Percentiles rank a stretch among this genome's conserved stretches.
phyloP scores from a whole-genome alignment of 768 basidiomycete species.

The Termitomyces bulborhizus region DNA sequence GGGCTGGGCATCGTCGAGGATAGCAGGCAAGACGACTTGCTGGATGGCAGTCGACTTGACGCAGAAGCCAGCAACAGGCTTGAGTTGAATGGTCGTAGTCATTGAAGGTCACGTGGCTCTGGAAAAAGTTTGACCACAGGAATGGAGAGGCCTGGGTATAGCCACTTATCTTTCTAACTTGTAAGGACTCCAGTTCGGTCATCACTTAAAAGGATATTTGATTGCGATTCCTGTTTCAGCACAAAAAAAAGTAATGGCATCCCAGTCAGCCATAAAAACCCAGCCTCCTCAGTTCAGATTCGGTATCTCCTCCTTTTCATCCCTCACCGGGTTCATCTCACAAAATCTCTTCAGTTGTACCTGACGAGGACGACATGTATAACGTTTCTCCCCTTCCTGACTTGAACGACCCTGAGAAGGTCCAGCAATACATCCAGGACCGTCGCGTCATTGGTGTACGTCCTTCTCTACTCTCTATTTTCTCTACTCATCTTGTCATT shows the following conservation, averaged over 20 bases:
- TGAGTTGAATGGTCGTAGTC: slow-evolving; percentile 30
- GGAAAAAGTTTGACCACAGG: not conserved
- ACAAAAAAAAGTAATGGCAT: not conserved
- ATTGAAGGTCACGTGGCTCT: slow-evolving; percentile 4
- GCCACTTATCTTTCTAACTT: not conserved
- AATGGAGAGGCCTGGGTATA: not conserved
- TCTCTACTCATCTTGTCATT: slow-evolving; percentile 7
- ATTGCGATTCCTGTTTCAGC: no score
- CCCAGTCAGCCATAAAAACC: slow-evolving; percentile 16
- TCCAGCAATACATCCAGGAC: slow-evolving; percentile 75
- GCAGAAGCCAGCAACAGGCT: slow-evolving; percentile 66
- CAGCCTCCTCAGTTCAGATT: slow-evolving; percentile 24
- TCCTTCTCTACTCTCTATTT: slow-evolving; percentile 10
- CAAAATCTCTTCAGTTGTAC: slow-evolving; percentile 28
- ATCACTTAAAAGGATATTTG: not conserved
- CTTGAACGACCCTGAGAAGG: slow-evolving; percentile 53
- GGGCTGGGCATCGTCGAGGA: slow-evolving; percentile 13
- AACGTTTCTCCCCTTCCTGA: slow-evolving; percentile 59
- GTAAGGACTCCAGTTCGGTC: slow-evolving; percentile 4
- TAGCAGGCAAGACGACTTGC: not conserved
- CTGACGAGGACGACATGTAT: slow-evolving; percentile 38
- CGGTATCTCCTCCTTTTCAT: slow-evolving; percentile 21
- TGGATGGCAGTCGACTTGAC: slow-evolving; percentile 50
- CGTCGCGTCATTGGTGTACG: slow-evolving; percentile 74
- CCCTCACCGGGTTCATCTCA: slow-evolving; percentile 13